Evolutionary conservation across 331 rosid species (phyloP).

Genomic region (Acacia pycnantha): DNA sequence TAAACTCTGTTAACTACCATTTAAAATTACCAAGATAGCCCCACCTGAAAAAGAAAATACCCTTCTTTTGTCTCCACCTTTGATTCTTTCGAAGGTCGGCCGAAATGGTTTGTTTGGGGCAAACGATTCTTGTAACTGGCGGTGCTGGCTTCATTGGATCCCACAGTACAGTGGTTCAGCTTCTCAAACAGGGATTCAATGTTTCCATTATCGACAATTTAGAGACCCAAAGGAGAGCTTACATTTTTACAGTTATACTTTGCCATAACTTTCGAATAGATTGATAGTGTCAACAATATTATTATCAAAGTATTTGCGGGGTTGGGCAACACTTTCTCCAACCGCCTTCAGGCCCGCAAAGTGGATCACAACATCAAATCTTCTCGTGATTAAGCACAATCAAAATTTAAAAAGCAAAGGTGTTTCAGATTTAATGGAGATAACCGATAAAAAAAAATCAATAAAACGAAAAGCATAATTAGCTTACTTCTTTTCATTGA

Average conservation of each 20-base stretch:
- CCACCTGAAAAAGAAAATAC: no score
- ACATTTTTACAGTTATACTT: constrained; percentile 68
- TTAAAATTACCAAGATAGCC: no score
- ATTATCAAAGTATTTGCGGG: constrained; percentile 49
- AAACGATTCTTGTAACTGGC: constrained; percentile 21
- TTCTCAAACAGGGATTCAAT: constrained; percentile 51
- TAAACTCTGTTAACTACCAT: no score
- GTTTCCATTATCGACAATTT: constrained; percentile 50
- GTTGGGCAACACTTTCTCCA: constrained; percentile 61
- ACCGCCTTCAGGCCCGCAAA: constrained; percentile 74
- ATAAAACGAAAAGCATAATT: not conserved
- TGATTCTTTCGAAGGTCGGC: not conserved
- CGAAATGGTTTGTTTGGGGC: constrained; percentile 34
- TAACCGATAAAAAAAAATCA: not conserved
- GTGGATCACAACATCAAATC: constrained; percentile 73
- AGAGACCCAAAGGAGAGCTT: not conserved
- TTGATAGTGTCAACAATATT: constrained; percentile 49
- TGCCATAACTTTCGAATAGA: constrained; percentile 42
- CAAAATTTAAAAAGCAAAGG: not conserved
- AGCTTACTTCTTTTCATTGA: constrained; percentile 43
- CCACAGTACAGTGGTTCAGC: constrained; percentile 68
- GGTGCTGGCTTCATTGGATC: constrained; percentile 66
- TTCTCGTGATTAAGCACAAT: constrained; percentile 11
- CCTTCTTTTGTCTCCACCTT: not conserved
- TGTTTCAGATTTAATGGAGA: not conserved